These are phyloP conservation scores for Byssoonygena ceratinophila DNA, from an alignment of 2,329 filamentous ascomycete genomes.

Conservation along the genomic window DNA sequence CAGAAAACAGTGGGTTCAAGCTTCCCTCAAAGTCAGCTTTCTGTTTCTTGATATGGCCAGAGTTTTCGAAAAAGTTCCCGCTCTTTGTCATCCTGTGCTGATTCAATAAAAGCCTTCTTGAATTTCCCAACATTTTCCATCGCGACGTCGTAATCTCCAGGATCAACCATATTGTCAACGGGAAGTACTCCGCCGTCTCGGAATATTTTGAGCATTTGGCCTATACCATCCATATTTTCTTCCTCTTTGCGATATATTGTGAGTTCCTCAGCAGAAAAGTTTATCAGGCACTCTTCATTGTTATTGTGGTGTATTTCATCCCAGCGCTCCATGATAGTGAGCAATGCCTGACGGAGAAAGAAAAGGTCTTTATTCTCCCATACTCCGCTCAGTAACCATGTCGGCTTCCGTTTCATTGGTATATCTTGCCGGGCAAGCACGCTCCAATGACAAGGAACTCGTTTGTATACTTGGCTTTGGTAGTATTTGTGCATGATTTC, in stretches of 20 bases:
- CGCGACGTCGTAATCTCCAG: slow-evolving; percentile 22
- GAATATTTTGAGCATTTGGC: slow-evolving; percentile 24
- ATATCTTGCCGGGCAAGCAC: slow-evolving; percentile 19
- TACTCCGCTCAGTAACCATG: slow-evolving; percentile 24
- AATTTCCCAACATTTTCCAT: slow-evolving; percentile 18
- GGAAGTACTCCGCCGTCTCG: slow-evolving; percentile 23
- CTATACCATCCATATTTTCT: slow-evolving; percentile 25
- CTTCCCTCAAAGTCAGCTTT: neutral
- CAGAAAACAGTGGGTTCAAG: too few relatives aligned
- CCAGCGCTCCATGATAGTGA: slow-evolving; percentile 20
- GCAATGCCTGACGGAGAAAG: slow-evolving; percentile 27
- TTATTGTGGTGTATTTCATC: slow-evolving; percentile 15
- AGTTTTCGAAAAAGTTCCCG: slow-evolving; percentile 20
- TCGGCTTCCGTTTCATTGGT: slow-evolving; percentile 22
- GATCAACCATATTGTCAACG: slow-evolving; percentile 26
- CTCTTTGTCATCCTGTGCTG: slow-evolving; percentile 20
- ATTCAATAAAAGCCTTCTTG: slow-evolving; percentile 20
- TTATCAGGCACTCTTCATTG: slow-evolving; percentile 18
- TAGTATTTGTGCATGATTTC: slow-evolving; percentile 29
- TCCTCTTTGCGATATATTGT: slow-evolving; percentile 23
- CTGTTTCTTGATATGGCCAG: slow-evolving; percentile 21
- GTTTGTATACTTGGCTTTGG: slow-evolving; percentile 22
- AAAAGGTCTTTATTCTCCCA: slow-evolving; percentile 28
- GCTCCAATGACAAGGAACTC: slow-evolving; percentile 22
- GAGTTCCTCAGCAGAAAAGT: slow-evolving; percentile 20